phyloP scores from a whole-genome alignment of 2,329 filamentous ascomycete genomes.

The Cladobotryum mycophilum region DNA sequence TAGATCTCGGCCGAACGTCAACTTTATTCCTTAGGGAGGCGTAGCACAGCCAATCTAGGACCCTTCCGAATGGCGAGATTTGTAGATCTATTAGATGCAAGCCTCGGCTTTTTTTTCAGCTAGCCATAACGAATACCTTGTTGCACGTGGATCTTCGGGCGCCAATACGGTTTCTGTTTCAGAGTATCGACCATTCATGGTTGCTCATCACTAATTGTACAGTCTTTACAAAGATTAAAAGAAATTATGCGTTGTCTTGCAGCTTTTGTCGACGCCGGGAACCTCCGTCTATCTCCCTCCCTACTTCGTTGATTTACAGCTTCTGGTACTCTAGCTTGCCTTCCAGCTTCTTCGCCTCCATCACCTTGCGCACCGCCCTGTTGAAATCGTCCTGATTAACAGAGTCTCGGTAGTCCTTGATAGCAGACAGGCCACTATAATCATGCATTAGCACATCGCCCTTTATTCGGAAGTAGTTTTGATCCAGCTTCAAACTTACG shows the following conservation, averaged over 20 bases:
- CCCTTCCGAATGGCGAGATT: too few relatives aligned
- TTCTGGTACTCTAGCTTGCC: constrained; percentile 98
- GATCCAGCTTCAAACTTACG: constrained; percentile 55
- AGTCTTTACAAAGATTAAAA: constrained; percentile 16
- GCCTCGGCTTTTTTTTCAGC: too few relatives aligned
- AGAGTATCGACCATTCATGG: constrained; percentile 16
- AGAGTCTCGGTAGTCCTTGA: constrained; percentile 94
- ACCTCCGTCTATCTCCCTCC: not conserved
- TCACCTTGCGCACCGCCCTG: constrained; percentile 96
- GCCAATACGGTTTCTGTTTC: too few relatives aligned
- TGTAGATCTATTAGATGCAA: too few relatives aligned
- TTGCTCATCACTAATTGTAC: constrained; percentile 22
- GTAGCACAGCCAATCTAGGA: too few relatives aligned
- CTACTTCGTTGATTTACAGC: constrained; percentile 47
- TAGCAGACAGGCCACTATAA: constrained; percentile 81
- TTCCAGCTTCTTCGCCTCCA: constrained; percentile 95
- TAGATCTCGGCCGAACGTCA: too few relatives aligned
- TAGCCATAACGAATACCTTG: too few relatives aligned
- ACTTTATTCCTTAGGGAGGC: too few relatives aligned
- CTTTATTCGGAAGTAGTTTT: not conserved
- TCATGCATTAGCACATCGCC: not conserved
- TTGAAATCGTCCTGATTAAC: constrained; percentile 99
- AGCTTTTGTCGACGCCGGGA: constrained; percentile 2
- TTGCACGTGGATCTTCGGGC: too few relatives aligned
- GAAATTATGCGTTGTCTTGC: constrained; percentile 12